Conservation (phyloP, 2,329 filamentous ascomycete species). For the Coniochaeta prunicola region DNA sequence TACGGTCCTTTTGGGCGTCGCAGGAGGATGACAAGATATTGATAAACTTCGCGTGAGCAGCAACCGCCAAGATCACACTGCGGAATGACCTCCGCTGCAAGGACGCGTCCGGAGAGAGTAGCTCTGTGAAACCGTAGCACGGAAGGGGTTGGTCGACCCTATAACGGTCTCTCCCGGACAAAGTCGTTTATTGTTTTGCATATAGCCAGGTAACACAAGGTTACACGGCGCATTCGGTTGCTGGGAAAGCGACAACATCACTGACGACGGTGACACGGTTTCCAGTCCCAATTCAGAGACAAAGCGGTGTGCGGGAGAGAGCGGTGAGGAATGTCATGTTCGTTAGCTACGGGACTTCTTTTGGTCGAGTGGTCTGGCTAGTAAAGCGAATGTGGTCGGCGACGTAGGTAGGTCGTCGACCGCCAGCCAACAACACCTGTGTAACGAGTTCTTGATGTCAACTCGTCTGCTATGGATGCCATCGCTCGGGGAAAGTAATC, state of each 20-base stretch:
- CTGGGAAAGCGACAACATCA: background rate
- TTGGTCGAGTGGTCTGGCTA: background rate
- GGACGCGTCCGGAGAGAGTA: background rate
- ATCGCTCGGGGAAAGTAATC: no score
- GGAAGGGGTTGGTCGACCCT: background rate
- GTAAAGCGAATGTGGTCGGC: background rate
- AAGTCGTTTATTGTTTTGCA: background rate
- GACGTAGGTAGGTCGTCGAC: background rate
- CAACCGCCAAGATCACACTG: background rate
- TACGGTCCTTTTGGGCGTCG: background rate
- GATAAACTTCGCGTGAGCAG: background rate
- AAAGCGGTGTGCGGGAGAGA: background rate
- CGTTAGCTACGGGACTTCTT: background rate
- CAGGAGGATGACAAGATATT: background rate
- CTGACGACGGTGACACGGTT: background rate
- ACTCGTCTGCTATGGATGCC: no score
- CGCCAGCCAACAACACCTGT: no score
- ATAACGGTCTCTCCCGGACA: background rate
- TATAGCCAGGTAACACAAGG: background rate
- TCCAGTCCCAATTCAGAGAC: background rate
- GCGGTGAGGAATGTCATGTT: background rate
- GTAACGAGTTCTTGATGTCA: no score
- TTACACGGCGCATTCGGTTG: background rate
- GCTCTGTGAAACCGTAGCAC: background rate
- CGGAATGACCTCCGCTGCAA: background rate